Conservation (phyloP, 371 early-diverging fungal species). For the Rhizopus stolonifer region DNA sequence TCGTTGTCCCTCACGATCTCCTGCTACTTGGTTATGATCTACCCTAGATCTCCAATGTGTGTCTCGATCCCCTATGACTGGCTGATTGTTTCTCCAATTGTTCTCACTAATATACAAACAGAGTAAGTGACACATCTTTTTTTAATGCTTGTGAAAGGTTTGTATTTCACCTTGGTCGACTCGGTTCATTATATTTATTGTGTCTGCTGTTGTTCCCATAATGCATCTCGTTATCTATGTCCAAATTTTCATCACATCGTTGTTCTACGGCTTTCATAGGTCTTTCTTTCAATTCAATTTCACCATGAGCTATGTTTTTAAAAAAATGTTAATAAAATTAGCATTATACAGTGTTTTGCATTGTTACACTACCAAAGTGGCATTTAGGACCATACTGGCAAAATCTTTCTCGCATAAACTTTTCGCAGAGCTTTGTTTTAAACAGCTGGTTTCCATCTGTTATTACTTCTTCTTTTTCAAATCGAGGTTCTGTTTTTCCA, state of each 20-base stretch:
- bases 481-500: conserved; percentile 38
- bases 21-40: background rate
- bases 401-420: conserved; percentile 73
- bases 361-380: conserved; percentile 65
- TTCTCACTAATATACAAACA: background rate
- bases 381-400: conserved; percentile 85
- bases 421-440: conserved; percentile 84
- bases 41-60: background rate
- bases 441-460: conserved; percentile 65
- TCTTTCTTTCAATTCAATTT: conserved; percentile 25
- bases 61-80: background rate
- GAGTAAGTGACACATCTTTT: background rate
- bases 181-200: background rate
- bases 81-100: background rate
- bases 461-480: conserved; percentile 7
- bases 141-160: no score
- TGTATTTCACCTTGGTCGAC: background rate
- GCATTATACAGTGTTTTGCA: background rate
- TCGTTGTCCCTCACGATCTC: background rate
- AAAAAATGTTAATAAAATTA: background rate
- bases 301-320: conserved; percentile 19
- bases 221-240: background rate
- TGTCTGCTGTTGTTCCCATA: background rate
- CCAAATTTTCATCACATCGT: background rate
- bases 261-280: conserved; percentile 21